phyloP scores from a whole-genome alignment of 192 early-diverging fungal species.

The Jimgerdemannia flammicorona region DNA sequence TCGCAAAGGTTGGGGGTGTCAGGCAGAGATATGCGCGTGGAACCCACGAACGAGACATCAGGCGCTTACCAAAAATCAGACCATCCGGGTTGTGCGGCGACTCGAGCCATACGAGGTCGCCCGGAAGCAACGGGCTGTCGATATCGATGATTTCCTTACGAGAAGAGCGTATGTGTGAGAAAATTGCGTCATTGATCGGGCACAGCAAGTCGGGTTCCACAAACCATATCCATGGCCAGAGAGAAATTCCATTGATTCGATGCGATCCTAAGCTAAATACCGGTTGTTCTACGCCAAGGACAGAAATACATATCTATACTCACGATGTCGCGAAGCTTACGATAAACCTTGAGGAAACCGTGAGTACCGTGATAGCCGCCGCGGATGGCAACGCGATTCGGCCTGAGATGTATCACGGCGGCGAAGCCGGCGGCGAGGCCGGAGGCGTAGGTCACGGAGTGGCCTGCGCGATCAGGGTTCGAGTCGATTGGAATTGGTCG shows the following conservation, averaged over 20 bases:
- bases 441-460: conserved; percentile 58
- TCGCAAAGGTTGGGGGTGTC: not conserved
- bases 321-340: conserved; percentile 27
- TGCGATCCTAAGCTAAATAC: too few relatives aligned
- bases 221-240: conserved; percentile 23
- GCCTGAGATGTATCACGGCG: conserved; percentile 46
- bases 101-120: conserved; percentile 61
- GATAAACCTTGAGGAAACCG: conserved; percentile 10
- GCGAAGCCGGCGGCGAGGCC: conserved; percentile 57
- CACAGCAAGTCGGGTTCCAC: conserved; percentile 16
- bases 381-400: conserved; percentile 34
- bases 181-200: too few relatives aligned
- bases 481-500: too few relatives aligned
- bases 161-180: not conserved
- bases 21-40: not conserved
- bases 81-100: conserved; percentile 60
- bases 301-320: conserved; percentile 29
- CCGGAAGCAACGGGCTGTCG: conserved; percentile 30
- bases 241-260: too few relatives aligned
- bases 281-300: too few relatives aligned
- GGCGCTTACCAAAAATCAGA: conserved; percentile 28
- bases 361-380: conserved; percentile 27
- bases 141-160: conserved; percentile 26
- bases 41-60: not conserved
- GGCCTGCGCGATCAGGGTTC: conserved; percentile 20